These are phyloP conservation scores for Pseudozyma sp. DNA, from an alignment of 1,284 basidiomycete genomes.

Conservation along the genomic window DNA sequence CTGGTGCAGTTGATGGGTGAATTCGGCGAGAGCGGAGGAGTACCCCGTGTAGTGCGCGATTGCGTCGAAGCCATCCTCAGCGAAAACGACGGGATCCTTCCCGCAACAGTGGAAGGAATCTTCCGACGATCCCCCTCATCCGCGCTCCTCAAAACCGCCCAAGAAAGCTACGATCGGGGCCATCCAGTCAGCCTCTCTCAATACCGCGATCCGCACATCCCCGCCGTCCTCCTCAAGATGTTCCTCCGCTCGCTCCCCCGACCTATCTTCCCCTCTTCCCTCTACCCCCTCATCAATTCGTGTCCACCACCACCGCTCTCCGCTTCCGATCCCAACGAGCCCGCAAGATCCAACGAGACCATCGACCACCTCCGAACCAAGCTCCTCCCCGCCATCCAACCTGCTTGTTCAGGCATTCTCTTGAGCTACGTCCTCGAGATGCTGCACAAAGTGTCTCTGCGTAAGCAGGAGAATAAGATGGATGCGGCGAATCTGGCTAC, in stretches of 20 bases:
- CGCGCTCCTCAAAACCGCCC: constrained; percentile 77
- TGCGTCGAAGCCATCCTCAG: constrained; percentile 76
- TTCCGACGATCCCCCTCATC: constrained; percentile 82
- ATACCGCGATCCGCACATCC: constrained; percentile 81
- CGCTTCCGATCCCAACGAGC: background rate
- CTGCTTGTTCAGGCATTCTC: constrained; percentile 77
- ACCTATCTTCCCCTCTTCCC: constrained; percentile 77
- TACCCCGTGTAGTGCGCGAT: constrained; percentile 82
- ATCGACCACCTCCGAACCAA: constrained; percentile 49
- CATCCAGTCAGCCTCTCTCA: constrained; percentile 80
- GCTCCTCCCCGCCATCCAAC: constrained; percentile 75
- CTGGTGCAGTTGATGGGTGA: constrained; percentile 83
- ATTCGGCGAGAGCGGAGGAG: constrained; percentile 78
- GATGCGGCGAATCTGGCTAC: constrained; percentile 83
- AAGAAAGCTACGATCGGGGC: constrained; percentile 84
- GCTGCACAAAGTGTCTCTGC: constrained; percentile 79
- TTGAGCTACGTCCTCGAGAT: constrained; percentile 79
- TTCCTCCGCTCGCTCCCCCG: constrained; percentile 81
- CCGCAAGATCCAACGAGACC: constrained; percentile 72
- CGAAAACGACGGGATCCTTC: constrained; percentile 67
- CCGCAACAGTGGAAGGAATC: constrained; percentile 79
- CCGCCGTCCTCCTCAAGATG: constrained; percentile 85
- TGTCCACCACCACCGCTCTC: constrained; percentile 73
- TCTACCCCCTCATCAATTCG: constrained; percentile 76
- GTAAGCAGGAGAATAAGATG: constrained; percentile 78